Evolutionary conservation across 2,329 filamentous ascomycete genomes (phyloP).

Genomic region (Macrophomina tecta): DNA sequence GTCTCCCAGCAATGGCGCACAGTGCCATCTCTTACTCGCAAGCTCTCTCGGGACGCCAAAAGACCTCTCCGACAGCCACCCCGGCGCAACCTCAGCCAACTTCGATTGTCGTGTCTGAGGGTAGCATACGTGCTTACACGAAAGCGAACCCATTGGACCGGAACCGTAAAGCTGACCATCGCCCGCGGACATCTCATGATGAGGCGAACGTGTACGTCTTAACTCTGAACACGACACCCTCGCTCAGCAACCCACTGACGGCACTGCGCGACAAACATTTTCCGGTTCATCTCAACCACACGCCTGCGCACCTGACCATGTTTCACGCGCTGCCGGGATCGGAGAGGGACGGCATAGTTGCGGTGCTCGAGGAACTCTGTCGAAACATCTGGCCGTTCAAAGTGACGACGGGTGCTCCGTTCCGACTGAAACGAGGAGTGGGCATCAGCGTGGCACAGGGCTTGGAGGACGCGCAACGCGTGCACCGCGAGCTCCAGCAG

Average conservation of each 20-base stretch:
- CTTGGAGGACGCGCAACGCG: conserved; percentile 38
- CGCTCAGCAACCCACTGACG: conserved; percentile 48
- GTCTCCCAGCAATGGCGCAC: conserved; percentile 7
- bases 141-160: neutral
- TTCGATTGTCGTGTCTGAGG: neutral
- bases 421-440: conserved; percentile 50
- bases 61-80: neutral
- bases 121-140: conserved; percentile 17
- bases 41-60: conserved; percentile 5
- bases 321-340: conserved; percentile 54
- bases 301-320: conserved; percentile 52
- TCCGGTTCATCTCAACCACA: conserved; percentile 50
- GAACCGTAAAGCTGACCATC: conserved; percentile 33
- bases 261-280: conserved; percentile 49
- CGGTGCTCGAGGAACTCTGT: conserved; percentile 39
- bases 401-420: conserved; percentile 46
- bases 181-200: conserved; percentile 33
- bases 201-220: conserved; percentile 51
- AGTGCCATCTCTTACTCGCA: conserved; percentile 14
- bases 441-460: conserved; percentile 45
- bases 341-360: conserved; percentile 44
- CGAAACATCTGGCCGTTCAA: conserved; percentile 42
- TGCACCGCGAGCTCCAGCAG: conserved; percentile 44
- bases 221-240: conserved; percentile 48
- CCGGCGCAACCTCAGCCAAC: neutral